Evolutionary conservation across 208 protist genomes (phyloP).

Genomic region (Wallacemonas sp.): DNA sequence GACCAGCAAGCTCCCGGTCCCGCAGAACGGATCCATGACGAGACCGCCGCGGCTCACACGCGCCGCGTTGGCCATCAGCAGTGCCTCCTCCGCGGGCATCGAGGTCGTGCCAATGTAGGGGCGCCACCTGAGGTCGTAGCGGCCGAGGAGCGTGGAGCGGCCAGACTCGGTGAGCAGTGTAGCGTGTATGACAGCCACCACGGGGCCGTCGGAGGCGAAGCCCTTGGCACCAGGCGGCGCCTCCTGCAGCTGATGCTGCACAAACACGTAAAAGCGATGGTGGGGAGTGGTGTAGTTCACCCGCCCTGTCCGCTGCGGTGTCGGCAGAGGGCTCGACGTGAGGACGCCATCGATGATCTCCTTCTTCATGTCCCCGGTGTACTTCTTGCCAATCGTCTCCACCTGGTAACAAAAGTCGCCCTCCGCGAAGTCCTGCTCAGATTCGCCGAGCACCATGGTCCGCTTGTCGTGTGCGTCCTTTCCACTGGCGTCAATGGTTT

Average conservation of each 20-base stretch:
- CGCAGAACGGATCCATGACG: conserved; percentile 95
- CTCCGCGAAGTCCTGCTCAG: conserved; percentile 25
- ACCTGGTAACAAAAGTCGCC: conserved; percentile 53
- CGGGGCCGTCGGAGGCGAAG: conserved; percentile 39
- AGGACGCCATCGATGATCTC: conserved; percentile 40
- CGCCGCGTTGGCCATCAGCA: conserved; percentile 93
- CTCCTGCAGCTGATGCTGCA: conserved; percentile 57
- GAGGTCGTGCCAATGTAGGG: conserved; percentile 96
- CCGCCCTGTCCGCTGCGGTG: not conserved
- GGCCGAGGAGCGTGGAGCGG: conserved; percentile 52
- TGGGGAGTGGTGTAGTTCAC: conserved; percentile 25
- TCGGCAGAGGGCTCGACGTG: not conserved
- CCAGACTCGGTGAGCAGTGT: conserved; percentile 33
- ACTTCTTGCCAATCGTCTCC: conserved; percentile 77
- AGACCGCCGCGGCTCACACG: conserved; percentile 47
- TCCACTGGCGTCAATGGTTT: not conserved
- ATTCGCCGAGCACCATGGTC: conserved; percentile 29
- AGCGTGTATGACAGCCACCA: conserved; percentile 55
- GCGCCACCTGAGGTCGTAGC: conserved; percentile 84
- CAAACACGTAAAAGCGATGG: conserved; percentile 47
- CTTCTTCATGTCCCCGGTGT: conserved; percentile 50
- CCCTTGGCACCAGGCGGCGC: conserved; percentile 36
- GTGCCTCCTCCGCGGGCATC: conserved; percentile 94
- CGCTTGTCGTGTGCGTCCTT: not conserved
- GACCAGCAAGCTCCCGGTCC: conserved; percentile 90